phyloP scores from a whole-genome alignment of 352 stramenopile genomes.

The Pythium periplocum region DNA sequence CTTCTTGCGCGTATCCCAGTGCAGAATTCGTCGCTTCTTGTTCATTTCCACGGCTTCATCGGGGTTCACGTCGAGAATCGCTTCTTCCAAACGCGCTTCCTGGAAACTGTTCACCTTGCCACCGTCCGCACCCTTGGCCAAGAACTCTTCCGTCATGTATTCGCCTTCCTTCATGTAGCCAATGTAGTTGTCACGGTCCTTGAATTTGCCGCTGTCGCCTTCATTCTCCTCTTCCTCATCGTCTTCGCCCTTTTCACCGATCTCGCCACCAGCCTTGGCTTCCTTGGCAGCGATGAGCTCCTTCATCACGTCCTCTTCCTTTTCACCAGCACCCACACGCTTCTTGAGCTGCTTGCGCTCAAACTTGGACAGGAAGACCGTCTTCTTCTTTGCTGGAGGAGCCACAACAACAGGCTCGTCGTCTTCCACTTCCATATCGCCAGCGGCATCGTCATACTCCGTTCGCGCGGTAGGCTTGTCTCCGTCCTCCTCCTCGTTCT shows the following conservation, averaged over 20 bases:
- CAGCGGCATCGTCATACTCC: conserved; percentile 11
- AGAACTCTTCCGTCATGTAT: conserved; percentile 67
- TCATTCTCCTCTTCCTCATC: conserved; percentile 16
- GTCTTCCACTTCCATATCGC: conserved; percentile 1
- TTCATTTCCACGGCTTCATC: conserved; percentile 97
- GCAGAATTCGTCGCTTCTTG: conserved; percentile 96
- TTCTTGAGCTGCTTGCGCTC: conserved; percentile 95
- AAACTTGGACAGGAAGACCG: conserved; percentile 90
- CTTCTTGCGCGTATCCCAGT: conserved; percentile 99
- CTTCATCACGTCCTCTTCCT: conserved; percentile 71
- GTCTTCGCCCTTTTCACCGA: conserved; percentile 22
- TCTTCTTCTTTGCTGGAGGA: conserved; percentile 35
- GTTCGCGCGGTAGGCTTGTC: neutral
- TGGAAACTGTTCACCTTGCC: conserved; percentile 77
- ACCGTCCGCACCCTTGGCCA: conserved; percentile 66
- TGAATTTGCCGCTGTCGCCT: conserved; percentile 28
- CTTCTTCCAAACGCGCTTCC: conserved; percentile 90
- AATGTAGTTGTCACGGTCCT: conserved; percentile 86
- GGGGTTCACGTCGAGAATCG: conserved; percentile 97
- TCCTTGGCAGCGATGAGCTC: conserved; percentile 48
- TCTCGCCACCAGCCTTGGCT: conserved; percentile 9
- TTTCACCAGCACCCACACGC: conserved; percentile 62
- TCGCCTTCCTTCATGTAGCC: conserved; percentile 78
- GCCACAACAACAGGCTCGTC: conserved; percentile 4
- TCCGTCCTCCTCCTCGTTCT: conserved; percentile 20